Conservation (phyloP, 208 protist genomes). For the Trypanosomatidae sp. region DNA sequence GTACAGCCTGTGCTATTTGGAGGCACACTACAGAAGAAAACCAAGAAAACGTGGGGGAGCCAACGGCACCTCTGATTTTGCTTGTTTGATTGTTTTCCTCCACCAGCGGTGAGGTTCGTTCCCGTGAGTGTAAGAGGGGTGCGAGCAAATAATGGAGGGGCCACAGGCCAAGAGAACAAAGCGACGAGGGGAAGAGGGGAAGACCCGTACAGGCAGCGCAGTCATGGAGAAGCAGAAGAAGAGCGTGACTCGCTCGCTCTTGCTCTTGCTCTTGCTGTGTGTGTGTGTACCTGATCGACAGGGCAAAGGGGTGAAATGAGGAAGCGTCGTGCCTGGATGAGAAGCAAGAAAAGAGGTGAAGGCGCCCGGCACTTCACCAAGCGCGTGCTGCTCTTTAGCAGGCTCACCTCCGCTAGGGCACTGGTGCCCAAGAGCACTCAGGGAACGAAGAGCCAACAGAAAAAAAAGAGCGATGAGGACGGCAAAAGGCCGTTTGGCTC, state of each 20-base stretch:
- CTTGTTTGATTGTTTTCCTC: no score
- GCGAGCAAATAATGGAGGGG: no score
- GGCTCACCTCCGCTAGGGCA: neutral
- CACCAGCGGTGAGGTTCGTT: no score
- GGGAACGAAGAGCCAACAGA: neutral
- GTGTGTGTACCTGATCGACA: neutral
- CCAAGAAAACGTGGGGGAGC: no score
- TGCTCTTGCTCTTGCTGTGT: neutral
- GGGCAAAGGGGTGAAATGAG: neutral
- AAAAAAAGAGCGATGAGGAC: neutral
- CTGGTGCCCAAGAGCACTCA: neutral
- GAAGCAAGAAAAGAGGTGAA: neutral
- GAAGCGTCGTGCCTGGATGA: neutral
- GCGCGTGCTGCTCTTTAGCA: neutral
- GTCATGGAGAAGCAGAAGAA: no score
- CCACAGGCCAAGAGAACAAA: no score
- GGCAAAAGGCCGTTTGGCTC: neutral
- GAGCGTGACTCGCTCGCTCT: neutral
- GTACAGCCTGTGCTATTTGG: no score
- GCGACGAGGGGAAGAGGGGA: neutral
- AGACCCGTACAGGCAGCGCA: neutral
- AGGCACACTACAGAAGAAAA: no score
- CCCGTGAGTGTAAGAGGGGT: no score
- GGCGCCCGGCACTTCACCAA: neutral
- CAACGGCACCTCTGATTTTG: no score